A percentile compares a stretch with the other conserved stretches of the same genome.
phyloP scores from a whole-genome alignment of 345 rosid species.

The Garcia nutans region DNA sequence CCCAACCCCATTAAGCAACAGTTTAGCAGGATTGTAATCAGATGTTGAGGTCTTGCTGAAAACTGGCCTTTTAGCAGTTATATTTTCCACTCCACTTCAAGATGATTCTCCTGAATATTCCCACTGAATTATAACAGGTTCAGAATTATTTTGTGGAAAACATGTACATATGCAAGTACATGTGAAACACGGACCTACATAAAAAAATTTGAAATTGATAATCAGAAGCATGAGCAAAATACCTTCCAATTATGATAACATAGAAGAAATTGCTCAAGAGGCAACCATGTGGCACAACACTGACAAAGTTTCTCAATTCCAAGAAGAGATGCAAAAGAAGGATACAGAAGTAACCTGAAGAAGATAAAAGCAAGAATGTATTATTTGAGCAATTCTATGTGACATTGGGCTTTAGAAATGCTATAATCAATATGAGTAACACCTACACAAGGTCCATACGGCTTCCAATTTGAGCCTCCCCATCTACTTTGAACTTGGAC shows the following conservation, averaged over 20 bases:
- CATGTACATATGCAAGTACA: slow-evolving; percentile 7
- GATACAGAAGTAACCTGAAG: slow-evolving; percentile 84
- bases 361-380: slow-evolving; percentile 7
- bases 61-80: slow-evolving; percentile 41
- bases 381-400: slow-evolving; percentile 12
- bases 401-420: slow-evolving; percentile 13
- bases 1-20: slow-evolving; percentile 77
- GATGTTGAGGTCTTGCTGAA: slow-evolving; percentile 45
- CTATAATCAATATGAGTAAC: slow-evolving; percentile 27
- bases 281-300: slow-evolving; percentile 92
- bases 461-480: slow-evolving; percentile 67
- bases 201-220: slow-evolving; percentile 14
- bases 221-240: slow-evolving; percentile 16
- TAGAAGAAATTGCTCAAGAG: slow-evolving; percentile 88
- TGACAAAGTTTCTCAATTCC: slow-evolving; percentile 94
- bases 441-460: slow-evolving; percentile 95
- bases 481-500: slow-evolving; percentile 41
- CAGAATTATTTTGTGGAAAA: slow-evolving; percentile 27
- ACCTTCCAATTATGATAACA: slow-evolving; percentile 92
- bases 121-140: slow-evolving; percentile 70
- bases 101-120: slow-evolving; percentile 74
- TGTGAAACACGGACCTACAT: slow-evolving; percentile 9
- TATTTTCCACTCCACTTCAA: slow-evolving; percentile 50
- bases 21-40: slow-evolving; percentile 71
- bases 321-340: slow-evolving; percentile 82